Evolutionary conservation across 768 basidiomycete species (phyloP), one percentile per base, ranked within the genome.

Genomic region (Dioszegia hungarica): DNA sequence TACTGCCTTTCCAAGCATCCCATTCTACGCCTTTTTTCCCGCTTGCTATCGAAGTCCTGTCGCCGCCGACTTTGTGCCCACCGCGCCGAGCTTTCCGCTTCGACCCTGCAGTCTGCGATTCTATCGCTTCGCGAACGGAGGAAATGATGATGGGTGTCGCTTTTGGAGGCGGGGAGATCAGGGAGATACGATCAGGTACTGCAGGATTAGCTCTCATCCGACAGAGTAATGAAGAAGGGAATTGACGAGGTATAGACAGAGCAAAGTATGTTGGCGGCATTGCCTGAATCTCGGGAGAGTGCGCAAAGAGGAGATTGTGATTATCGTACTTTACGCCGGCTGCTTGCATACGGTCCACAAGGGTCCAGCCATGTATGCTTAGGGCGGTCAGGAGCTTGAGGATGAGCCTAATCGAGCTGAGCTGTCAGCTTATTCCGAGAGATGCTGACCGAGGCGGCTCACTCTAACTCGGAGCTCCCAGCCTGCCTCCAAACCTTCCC

Each of bases 101-200:
- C 28, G 49, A n/a, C 22, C 19, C 11, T 28, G 44, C 19, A 12
- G 61, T 37, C 36, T 54, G 54, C 14, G 59, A 37, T 0, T 56
- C 40, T 31, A 73, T 68, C 6, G 71, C 63, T 25, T 59, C 43
- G 10, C 71, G 59, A 12, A 73, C 40, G 14, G 68, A 61, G 6
- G 66, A 62, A 24, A 70, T 62, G 56, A 73, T 52, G 10, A 60
- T 63, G 1, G 71, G 71, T 0, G 68, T 73, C 1, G 52, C 47
- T 55, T 62, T 70, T 0, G 66, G 52, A 25, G 71, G 71, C 4
- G 71, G 51, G 5, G 64, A 70, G 49, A 73, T 66, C 39, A 73
- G 54, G 10, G 71, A 73, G n/a, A 73, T 54, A 12, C 68, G 55
- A 43, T 73, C 68, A 2, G 66, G 59, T 22, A 73, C 71, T 73